Evolutionary conservation across 2,329 filamentous ascomycete genomes (phyloP), one percentile per base, ranked within the genome.

Genomic region (Nemania bipapillata): DNA sequence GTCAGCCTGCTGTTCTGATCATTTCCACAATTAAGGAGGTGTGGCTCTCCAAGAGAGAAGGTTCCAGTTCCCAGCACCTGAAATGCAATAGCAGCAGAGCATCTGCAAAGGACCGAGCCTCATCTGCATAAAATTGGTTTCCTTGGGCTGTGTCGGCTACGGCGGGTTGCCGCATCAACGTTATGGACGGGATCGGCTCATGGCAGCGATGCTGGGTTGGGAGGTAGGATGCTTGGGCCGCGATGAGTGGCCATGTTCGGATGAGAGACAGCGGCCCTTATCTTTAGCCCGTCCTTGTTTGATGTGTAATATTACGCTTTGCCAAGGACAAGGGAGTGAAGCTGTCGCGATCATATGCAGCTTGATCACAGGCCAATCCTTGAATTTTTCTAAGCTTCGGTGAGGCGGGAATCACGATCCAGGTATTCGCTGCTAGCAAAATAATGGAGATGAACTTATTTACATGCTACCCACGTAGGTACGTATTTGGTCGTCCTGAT

Each of bases 161-260:
- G 26, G 37, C 68, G 68, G 70, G 65, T 68, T 61, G 63, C 56
- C 49, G 50, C 65, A 71, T 69, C 59, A 65, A 66, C 68, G 63
- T 66, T 69, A 64, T 50, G 40, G 52, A 50, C 65, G 55, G 68
- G 60, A 61, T 63, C 66, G 70, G 68, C 53, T 70, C 54, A 49
- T 62, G 63, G 57, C 68, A 71, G 65, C 12, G 28, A 52, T 22
- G 32, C 66, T 65, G 47, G 65, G 56, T 57, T 65, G 54, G 65
- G 45, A 52, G 24, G 35, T 54, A 55, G 50, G 57, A 45, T 32
- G 42, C 40, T 56, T 56, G 58, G 65, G 58, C 65, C 65, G 61
- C 53, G 37, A 55, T 63, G 32, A 26, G 61, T 58, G 65, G 69
- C 57, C 56, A 32, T 57, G 47, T 47, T 70, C 64, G 70, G 63